These are phyloP conservation scores for Yamadazyma jaroonii DNA, from an alignment of 1,139 yeast genomes.

Conservation along the genomic window DNA sequence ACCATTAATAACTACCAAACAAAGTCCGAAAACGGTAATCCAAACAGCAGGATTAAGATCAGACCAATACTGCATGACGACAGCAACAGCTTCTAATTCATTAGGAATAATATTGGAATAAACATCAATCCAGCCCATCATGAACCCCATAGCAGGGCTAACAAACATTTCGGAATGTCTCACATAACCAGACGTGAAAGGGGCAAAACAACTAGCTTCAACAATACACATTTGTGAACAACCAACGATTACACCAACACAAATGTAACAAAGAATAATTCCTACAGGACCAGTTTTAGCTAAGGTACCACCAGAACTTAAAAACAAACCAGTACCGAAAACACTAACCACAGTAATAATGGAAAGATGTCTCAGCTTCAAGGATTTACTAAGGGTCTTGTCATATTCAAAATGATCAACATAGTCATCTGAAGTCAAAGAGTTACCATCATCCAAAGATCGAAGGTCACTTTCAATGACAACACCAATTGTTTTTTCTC, in stretches of 20 bases:
- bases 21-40: conserved; percentile 38
- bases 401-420: conserved; percentile 14
- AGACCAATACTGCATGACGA: conserved; percentile 40
- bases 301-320: conserved; percentile 70
- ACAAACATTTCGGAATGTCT: conserved; percentile 55
- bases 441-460: no score
- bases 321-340: conserved; percentile 50
- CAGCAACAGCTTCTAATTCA: conserved; percentile 42
- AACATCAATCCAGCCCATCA: conserved; percentile 61
- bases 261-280: conserved; percentile 46
- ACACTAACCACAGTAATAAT: conserved; percentile 45
- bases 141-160: conserved; percentile 61
- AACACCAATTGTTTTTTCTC: no score
- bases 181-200: conserved; percentile 58
- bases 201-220: conserved; percentile 58
- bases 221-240: conserved; percentile 57
- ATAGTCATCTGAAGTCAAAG: conserved; percentile 3
- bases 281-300: conserved; percentile 65
- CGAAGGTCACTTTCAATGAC: no score
- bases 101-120: conserved; percentile 38
- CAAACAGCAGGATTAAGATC: conserved; percentile 38
- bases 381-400: conserved; percentile 26
- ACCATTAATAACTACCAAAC: conserved; percentile 33
- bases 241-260: conserved; percentile 45
- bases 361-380: conserved; percentile 37